Evolutionary conservation across 2,329 filamentous ascomycete genomes (phyloP), one percentile per base, ranked within the genome.

Genomic region (Fusarium multiceps): DNA sequence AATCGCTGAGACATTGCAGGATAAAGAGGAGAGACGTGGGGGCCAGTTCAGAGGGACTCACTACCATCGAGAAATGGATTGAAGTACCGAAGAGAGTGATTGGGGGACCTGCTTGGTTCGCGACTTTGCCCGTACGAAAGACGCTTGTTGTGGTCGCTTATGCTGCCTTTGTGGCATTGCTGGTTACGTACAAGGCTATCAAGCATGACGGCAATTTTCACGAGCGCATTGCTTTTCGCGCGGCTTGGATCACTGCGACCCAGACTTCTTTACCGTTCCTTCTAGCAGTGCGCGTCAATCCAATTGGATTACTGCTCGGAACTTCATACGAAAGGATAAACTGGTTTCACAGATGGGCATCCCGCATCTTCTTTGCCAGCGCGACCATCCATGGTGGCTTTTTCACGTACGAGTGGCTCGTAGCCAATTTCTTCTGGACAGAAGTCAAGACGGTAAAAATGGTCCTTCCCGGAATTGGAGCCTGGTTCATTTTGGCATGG

Each of bases 251-350:
- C 41, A 72, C 74, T 0, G 58, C 57, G 3, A 75, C 74, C 0
- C 74, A 75, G 41, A 71, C 72, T 2, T 69, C 74, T 0, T 6
- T 75, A 2, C 74, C 74, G 1, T 75, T 75, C 12, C 46, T 75
- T 2, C 66, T 75, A 5, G 73, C 72, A 4, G 66, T 71, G 7
- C 68, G 73, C 12, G 55, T 66, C 25, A 75, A 75, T 11, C 73
- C 73, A 13, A 75, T 75, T 14, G 66, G 73, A 0, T 45, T 75
- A 2, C 37, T 75, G 8, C 53, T 75, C 0, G 73, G 73, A 1
- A 72, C 68, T n/a, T 75, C 73, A 9, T 75, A 75, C 43, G 73
- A 75, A 37, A 69, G 66, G 40, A 64, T 75, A 53, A 75, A 75
- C 10, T 75, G 73, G 73, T 72, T 72, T 2, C 73, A 75, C 21